Percentiles rank a stretch among this genome's conserved stretches.
These are phyloP conservation scores for Chaetoscypha palmicola DNA, from an alignment of 2,329 filamentous ascomycete species.

Conservation along the genomic window DNA sequence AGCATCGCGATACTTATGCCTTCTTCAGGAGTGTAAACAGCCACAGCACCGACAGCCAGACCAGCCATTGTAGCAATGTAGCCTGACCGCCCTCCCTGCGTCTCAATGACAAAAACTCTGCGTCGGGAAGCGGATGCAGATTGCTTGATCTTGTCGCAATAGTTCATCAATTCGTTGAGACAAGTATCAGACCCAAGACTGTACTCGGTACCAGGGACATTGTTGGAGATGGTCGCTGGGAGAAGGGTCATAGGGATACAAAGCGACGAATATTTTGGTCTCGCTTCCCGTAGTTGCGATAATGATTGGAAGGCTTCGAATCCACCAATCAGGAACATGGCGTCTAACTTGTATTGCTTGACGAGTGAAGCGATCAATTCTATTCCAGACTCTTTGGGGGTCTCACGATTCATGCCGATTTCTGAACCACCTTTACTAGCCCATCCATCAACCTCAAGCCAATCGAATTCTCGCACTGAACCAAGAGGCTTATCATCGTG, in stretches of 20 bases:
- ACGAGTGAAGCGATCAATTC: conserved; percentile 77
- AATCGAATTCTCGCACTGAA: conserved; percentile 77
- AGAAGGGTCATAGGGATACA: conserved; percentile 88
- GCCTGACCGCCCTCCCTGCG: conserved; percentile 88
- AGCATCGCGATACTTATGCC: conserved; percentile 93
- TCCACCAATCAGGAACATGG: conserved; percentile 84
- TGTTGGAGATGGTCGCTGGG: conserved; percentile 97
- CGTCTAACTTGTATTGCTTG: conserved; percentile 81
- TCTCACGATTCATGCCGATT: conserved; percentile 92
- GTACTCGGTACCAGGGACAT: conserved; percentile 96
- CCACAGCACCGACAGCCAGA: conserved; percentile 82
- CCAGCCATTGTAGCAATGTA: conserved; percentile 90
- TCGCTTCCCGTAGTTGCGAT: conserved; percentile 75
- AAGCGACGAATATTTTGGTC: conserved; percentile 72
- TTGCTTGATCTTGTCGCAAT: conserved; percentile 96
- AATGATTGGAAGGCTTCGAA: conserved; percentile 96
- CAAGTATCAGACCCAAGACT: conserved; percentile 95
- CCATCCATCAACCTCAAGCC: conserved; percentile 94
- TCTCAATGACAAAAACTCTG: conserved; percentile 95
- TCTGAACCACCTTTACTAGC: conserved; percentile 95
- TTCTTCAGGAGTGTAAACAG: conserved; percentile 95
- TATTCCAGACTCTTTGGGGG: conserved; percentile 80
- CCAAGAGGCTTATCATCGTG: conserved; percentile 76
- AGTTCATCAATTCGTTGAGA: conserved; percentile 86
- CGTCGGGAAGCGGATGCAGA: conserved; percentile 89